Evolutionary conservation across 1,284 basidiomycete genomes (phyloP), one percentile per base, ranked within the genome.

Genomic region (Austroboletus novae-zelandiae): DNA sequence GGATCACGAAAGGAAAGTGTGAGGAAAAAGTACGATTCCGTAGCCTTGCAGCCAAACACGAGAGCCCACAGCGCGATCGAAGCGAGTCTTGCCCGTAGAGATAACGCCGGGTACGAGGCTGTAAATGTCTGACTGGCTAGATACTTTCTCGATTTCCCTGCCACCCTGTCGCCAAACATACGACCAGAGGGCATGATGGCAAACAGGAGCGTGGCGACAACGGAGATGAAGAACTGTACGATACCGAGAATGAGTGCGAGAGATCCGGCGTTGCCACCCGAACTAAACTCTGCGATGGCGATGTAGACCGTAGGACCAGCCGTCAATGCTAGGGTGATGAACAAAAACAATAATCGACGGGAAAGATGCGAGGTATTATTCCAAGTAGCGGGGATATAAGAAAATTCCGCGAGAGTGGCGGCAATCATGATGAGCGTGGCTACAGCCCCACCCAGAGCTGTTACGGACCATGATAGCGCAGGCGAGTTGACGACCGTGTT

Each of bases 121-220:
- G 94, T 97, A 72, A 98, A 97, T 0, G 94, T 97, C 71, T 97
- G 94, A 42, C 91, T 94, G 37, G 94, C 94, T 77, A 97, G 86
- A 69, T 96, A 96, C 72, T 96, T 97, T 64, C 94, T 81, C 23
- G 86, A 83, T 71, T 95, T 96, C 61, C 94, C 91, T 9, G 92
- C 91, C 10, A 98, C 94, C 53, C 94, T 87, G 67, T 97, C 94
- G 48, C 94, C 94, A 68, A 98, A 97, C 86, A 94, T 90, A 47
- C 94, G 82, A 10, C 93, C 95, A 1, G 93, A 94, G 0, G 94
- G 94, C 47, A 98, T 80, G 57, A 92, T 74, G 47, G 84, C 84
- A 71, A 97, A 97, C 1, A 82, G 74, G 47, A 91, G 47, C 10
- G 92, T 92, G 42, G 84, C 88, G 18, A 88, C 73, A 40, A 93